A percentile compares a stretch with the other conserved stretches of the same genome.
phyloP scores from a whole-genome alignment of 2,329 filamentous ascomycete species.

The Colletotrichum musicola region DNA sequence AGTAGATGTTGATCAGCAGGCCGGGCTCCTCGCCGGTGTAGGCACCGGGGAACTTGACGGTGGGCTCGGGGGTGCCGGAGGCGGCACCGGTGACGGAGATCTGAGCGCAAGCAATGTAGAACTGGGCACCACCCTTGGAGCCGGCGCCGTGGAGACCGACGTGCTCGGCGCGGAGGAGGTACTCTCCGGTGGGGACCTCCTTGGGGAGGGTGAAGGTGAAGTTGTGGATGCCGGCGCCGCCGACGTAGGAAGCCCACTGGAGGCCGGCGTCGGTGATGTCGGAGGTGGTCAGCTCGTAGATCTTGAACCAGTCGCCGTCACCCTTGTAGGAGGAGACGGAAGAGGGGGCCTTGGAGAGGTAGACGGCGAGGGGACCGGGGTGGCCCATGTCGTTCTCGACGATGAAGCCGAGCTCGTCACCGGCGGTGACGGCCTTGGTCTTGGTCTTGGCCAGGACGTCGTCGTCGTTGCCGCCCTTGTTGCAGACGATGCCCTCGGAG shows the following conservation, averaged over 20 bases:
- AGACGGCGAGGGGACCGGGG: constrained; percentile 54
- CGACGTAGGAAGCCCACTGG: constrained; percentile 49
- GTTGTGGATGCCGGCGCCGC: constrained; percentile 48
- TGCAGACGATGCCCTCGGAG: constrained; percentile 54
- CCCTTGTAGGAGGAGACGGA: constrained; percentile 47
- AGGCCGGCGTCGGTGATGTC: constrained; percentile 46
- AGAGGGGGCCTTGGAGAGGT: constrained; percentile 52
- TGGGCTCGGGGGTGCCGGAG: constrained; percentile 45
- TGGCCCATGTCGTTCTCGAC: constrained; percentile 51
- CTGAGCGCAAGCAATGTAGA: constrained; percentile 53
- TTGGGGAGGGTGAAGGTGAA: constrained; percentile 56
- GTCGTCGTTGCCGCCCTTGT: constrained; percentile 52
- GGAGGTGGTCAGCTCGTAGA: constrained; percentile 49
- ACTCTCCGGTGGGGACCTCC: constrained; percentile 51
- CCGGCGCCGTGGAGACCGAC: constrained; percentile 51
- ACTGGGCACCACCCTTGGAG: constrained; percentile 50
- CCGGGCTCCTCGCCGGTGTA: constrained; percentile 50
- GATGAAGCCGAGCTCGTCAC: constrained; percentile 57
- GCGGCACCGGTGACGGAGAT: constrained; percentile 50
- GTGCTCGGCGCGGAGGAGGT: constrained; percentile 54
- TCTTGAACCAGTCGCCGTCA: constrained; percentile 53
- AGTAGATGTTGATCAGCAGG: constrained; percentile 51
- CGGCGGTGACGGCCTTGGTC: constrained; percentile 52
- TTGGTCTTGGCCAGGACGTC: constrained; percentile 52
- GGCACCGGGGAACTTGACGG: constrained; percentile 50